These are phyloP conservation scores for Cephaloascus fragrans DNA, from an alignment of 805 yeast genomes.

Conservation along the genomic window DNA sequence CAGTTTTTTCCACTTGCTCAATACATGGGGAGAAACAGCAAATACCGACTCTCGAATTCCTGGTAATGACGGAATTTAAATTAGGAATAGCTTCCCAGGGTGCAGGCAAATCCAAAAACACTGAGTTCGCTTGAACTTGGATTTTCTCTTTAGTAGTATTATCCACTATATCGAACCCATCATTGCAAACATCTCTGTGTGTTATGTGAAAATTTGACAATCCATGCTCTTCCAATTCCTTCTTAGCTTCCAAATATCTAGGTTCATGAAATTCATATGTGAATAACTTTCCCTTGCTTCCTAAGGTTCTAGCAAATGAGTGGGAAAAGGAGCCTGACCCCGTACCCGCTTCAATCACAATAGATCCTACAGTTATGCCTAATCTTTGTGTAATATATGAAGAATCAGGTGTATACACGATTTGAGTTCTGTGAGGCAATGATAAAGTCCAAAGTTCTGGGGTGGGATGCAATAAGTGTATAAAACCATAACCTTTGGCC, in stretches of 20 bases:
- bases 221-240: conserved; percentile 70
- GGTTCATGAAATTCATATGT: conserved; percentile 90
- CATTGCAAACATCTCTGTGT: conserved; percentile 86
- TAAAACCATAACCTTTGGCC: conserved; percentile 69
- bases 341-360: conserved; percentile 94
- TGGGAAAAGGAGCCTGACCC: conserved; percentile 96
- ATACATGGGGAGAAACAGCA: conserved; percentile 98
- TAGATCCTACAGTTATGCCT: conserved; percentile 59
- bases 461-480: conserved; percentile 82
- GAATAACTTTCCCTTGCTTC: conserved; percentile 50
- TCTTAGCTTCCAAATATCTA: conserved; percentile 67
- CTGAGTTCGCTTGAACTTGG: conserved; percentile 52
- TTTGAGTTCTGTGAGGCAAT: conserved; percentile 94
- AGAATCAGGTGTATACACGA: conserved; percentile 93
- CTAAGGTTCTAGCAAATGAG: conserved; percentile 76
- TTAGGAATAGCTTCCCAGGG: conserved; percentile 95
- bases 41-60: conserved; percentile 46
- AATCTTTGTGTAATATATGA: conserved; percentile 82
- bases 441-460: conserved; percentile 97
- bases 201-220: conserved; percentile 57
- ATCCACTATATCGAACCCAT: conserved; percentile 60
- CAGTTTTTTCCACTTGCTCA: conserved; percentile 89
- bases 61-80: conserved; percentile 47
- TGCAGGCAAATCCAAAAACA: conserved; percentile 88
- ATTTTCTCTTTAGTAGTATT: conserved; percentile 13